Percentiles rank a stretch among this genome's conserved stretches.
Evolutionary conservation across 148 eudicot species (phyloP).

Genomic region (Chenopodium album): DNA sequence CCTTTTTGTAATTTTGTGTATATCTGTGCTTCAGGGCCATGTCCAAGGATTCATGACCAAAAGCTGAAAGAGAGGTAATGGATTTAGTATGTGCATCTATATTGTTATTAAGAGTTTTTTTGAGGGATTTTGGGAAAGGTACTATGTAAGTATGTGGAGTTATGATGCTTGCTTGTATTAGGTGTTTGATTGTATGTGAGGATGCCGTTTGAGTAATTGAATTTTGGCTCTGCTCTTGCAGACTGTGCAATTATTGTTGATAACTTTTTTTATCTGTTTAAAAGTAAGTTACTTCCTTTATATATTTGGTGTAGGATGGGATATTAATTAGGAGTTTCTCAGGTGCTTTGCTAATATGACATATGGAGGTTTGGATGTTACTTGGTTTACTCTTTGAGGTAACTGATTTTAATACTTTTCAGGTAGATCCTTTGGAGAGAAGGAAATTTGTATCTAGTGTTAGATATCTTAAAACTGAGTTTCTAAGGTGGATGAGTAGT

Average conservation of each 20-base stretch:
- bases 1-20: conserved; percentile 9
- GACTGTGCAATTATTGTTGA: neutral
- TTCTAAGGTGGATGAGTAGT: neutral
- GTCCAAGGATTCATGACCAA: conserved; percentile 86
- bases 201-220: neutral
- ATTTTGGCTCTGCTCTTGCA: neutral
- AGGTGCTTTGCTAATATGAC: conserved; percentile 37
- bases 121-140: neutral
- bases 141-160: neutral
- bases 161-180: neutral
- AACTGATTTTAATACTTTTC: conserved; percentile 30
- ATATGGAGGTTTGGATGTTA: conserved; percentile 39
- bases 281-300: conserved; percentile 27
- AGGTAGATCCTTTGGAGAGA: conserved; percentile 5
- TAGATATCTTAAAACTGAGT: conserved; percentile 6
- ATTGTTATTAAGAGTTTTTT: neutral
- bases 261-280: neutral
- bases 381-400: conserved; percentile 38
- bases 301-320: conserved; percentile 42
- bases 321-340: conserved; percentile 31
- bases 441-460: neutral
- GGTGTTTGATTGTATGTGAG: neutral
- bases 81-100: conserved; percentile 7
- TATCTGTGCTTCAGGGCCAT: conserved; percentile 52
- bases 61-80: conserved; percentile 93